phyloP scores from a whole-genome alignment of 495 filamentous ascomycete species.

The Neurospora sp. region DNA sequence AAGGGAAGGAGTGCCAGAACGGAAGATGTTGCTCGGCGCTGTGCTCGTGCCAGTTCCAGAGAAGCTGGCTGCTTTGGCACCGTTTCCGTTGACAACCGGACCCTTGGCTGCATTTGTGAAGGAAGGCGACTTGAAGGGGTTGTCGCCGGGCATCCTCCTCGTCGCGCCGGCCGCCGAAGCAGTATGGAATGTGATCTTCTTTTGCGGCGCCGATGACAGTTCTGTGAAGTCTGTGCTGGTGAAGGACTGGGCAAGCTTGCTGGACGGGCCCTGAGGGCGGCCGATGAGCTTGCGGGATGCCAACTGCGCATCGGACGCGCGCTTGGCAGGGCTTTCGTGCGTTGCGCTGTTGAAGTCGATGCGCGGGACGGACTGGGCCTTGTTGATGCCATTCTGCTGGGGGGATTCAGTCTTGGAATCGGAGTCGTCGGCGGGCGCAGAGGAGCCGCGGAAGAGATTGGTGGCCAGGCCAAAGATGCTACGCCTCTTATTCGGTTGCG shows the following conservation, averaged over 20 bases:
- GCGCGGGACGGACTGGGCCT: slow-evolving; percentile 2
- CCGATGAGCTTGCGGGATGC: slow-evolving; percentile 23
- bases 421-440: slow-evolving; percentile 9
- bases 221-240: slow-evolving; percentile 20
- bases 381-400: slow-evolving; percentile 3
- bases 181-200: not conserved
- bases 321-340: slow-evolving; percentile 27
- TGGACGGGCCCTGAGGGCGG: slow-evolving; percentile 25
- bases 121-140: slow-evolving; percentile 19
- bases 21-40: slow-evolving; percentile 29
- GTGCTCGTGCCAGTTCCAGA: slow-evolving; percentile 14
- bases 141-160: slow-evolving; percentile 25
- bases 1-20: slow-evolving; percentile 21
- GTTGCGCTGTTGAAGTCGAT: slow-evolving; percentile 17
- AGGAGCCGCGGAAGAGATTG: slow-evolving; percentile 16
- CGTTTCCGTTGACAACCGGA: not conserved
- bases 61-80: slow-evolving; percentile 15
- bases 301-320: slow-evolving; percentile 25
- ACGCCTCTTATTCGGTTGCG: slow-evolving; percentile 17
- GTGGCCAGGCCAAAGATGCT: slow-evolving; percentile 20
- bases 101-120: not conserved
- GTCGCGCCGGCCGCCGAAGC: slow-evolving; percentile 1
- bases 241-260: slow-evolving; percentile 23
- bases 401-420: slow-evolving; percentile 2
- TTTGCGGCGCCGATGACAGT: slow-evolving; percentile 4